A percentile compares a stretch with the other conserved stretches of the same genome.
Evolutionary conservation across 2,329 filamentous ascomycete species (phyloP).

Genomic region (Cladosporium sphaerospermum): DNA sequence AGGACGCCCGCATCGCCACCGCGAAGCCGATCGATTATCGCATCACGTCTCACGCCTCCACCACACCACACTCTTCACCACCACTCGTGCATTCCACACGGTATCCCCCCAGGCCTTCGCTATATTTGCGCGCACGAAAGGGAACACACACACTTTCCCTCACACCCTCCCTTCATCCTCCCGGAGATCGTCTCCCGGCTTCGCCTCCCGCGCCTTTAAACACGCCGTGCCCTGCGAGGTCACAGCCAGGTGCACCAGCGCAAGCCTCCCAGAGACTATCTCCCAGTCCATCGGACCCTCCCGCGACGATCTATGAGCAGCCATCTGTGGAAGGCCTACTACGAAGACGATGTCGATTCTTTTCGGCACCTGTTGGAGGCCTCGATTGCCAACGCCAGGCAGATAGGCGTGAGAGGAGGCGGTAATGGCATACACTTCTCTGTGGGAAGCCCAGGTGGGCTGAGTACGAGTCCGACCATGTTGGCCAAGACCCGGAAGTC

Average conservation of each 20-base stretch:
- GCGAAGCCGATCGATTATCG: neutral
- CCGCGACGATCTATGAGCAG: slow-evolving; percentile 71
- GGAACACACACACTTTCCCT: neutral
- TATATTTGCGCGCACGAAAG: neutral
- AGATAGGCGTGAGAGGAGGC: slow-evolving; percentile 37
- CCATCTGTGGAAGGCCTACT: slow-evolving; percentile 91
- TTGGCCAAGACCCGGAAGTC: slow-evolving; percentile 31
- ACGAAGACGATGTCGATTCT: slow-evolving; percentile 94
- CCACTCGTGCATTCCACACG: neutral
- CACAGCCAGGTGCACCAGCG: slow-evolving; percentile 77
- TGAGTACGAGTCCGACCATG: slow-evolving; percentile 41
- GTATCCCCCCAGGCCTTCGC: neutral
- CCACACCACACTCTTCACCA: neutral
- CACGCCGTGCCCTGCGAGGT: slow-evolving; percentile 80
- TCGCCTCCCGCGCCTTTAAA: slow-evolving; percentile 69
- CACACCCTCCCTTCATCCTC: neutral
- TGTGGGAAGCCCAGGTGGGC: slow-evolving; percentile 39
- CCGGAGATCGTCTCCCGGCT: slow-evolving; percentile 33
- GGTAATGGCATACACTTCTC: slow-evolving; percentile 25
- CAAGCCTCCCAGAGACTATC: slow-evolving; percentile 45
- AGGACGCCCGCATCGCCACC: slow-evolving; percentile 2
- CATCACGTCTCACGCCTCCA: neutral
- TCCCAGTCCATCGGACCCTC: slow-evolving; percentile 18
- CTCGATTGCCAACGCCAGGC: slow-evolving; percentile 54
- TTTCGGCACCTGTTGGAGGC: slow-evolving; percentile 84